A percentile compares a stretch with the other conserved stretches of the same genome.
These are phyloP conservation scores for Astrothelium macrocarpum DNA, from an alignment of 495 filamentous ascomycete species.

Conservation along the genomic window DNA sequence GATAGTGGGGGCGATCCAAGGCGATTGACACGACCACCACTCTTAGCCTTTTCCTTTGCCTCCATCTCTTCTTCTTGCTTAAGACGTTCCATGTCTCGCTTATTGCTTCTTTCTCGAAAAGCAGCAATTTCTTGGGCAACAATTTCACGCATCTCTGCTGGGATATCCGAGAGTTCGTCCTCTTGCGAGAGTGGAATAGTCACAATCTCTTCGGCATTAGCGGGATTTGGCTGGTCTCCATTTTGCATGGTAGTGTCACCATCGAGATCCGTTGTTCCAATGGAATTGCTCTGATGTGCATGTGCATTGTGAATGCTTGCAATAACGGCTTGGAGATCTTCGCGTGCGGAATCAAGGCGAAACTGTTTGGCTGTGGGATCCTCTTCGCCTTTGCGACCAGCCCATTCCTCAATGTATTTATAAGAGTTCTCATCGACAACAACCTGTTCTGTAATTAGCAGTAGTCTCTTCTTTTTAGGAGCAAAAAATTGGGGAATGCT, in stretches of 20 bases:
- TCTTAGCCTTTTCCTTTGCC: constrained; percentile 68
- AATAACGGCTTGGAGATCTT: constrained; percentile 54
- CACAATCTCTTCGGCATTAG: constrained; percentile 55
- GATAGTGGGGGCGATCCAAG: constrained; percentile 57
- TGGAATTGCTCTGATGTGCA: constrained; percentile 33
- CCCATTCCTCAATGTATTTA: constrained; percentile 74
- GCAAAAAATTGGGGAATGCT: background rate
- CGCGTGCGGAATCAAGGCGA: constrained; percentile 58
- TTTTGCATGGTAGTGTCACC: constrained; percentile 68
- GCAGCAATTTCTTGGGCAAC: constrained; percentile 90
- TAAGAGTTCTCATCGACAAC: constrained; percentile 71
- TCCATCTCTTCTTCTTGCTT: constrained; percentile 86
- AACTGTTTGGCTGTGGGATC: constrained; percentile 55
- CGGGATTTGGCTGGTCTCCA: constrained; percentile 37
- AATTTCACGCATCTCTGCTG: constrained; percentile 91
- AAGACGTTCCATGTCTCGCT: constrained; percentile 78
- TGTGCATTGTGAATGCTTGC: constrained; percentile 62
- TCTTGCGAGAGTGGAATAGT: constrained; percentile 84
- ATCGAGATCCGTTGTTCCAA: constrained; percentile 41
- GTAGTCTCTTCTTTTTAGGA: background rate
- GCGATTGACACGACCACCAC: constrained; percentile 53
- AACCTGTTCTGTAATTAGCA: constrained; percentile 36
- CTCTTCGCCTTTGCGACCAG: constrained; percentile 53
- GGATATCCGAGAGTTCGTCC: constrained; percentile 92
- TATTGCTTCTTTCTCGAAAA: constrained; percentile 82